Evolutionary conservation across 1,284 basidiomycete species (phyloP).

Genomic region (Sporisorium exsertum): DNA sequence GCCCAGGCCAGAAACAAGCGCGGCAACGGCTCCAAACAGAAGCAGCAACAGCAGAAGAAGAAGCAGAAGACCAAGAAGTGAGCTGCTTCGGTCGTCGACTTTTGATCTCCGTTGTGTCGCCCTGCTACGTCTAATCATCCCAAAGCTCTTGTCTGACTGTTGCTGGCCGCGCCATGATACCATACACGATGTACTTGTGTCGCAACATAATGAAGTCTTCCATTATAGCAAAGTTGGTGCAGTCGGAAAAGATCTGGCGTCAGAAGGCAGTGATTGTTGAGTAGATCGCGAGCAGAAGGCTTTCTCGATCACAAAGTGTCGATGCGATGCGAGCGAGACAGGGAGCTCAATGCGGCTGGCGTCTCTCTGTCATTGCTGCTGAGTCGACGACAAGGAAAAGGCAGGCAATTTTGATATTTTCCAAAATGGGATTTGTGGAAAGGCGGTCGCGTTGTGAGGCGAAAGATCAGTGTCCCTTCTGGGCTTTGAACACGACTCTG

Average conservation of each 20-base stretch:
- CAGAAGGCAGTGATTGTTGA: not conserved
- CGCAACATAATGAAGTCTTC: not conserved
- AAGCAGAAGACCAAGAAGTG: conserved; percentile 47
- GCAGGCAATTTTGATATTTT: not conserved
- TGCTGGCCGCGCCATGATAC: conserved; percentile 9
- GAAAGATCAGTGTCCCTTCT: not conserved
- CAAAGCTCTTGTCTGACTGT: not conserved
- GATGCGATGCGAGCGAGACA: not conserved
- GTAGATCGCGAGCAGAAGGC: not conserved
- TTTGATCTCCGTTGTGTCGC: not conserved
- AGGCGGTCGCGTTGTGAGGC: not conserved
- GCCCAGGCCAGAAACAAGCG: conserved; percentile 31
- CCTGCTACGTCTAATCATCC: conserved; percentile 3
- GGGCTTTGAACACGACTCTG: not conserved
- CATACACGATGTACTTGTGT: conserved; percentile 26
- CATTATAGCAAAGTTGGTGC: no score
- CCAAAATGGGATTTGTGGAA: not conserved
- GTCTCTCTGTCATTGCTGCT: not conserved
- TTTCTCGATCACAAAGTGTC: conserved; percentile 4
- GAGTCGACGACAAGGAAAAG: not conserved
- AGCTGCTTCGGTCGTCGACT: not conserved
- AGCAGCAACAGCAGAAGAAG: conserved; percentile 34
- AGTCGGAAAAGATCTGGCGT: not conserved
- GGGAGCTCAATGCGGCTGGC: not conserved
- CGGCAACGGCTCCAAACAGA: conserved; percentile 29